Base-by-base conservation (phyloP, 2,329 filamentous ascomycete genomes). In the Ophiostoma novo-ulmi region DNA sequence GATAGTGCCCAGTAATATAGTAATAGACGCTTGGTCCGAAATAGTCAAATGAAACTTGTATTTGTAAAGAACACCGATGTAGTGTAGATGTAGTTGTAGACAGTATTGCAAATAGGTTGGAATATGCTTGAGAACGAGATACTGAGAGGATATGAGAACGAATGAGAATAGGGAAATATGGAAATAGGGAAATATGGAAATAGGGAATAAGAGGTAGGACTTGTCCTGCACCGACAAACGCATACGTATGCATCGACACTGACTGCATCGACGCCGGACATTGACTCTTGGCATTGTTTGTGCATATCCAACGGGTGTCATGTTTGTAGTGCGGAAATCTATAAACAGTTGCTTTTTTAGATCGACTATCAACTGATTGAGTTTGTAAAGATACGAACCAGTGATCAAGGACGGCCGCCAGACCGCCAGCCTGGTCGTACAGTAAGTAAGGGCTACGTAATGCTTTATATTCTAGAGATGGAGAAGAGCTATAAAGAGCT, bases 181-280 rank as follows among this genome's bases (percentile, higher is more conserved):
- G n/a, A 48, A 20, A 48, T 8, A 39, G 11, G 11, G 38, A 11
- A 31, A 31, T 31, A 31, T 31, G 31, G 31, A 31, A 31, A 31
- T 31, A 31, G 31, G 31, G 31, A 31, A 31, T 31, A 20, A 44
- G 14, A 44, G 44, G 17, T 48, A 48, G 44, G 14, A 48, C 44
- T 48, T 48, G 8, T 20, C 44, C 44, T 48, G 44, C 44, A 20
- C 44, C 52, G 11, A 58, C 22, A 22, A 58, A 26, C 52, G 52
- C 52, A 58, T 58, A 58, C 52, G 52, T 58, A 58, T 58, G 52
- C 52, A 7, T 7, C 44, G n/a, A 20, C 20, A 48, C 17, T 48
- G 44, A 48, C 52, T 58, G 52, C 52, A 26, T 58, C 52, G 22
- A 48, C 52, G 52, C 52, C 52, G 52, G 52, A 58, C 52, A 58